These are phyloP conservation scores for Pleurotus tuoliensis DNA, from an alignment of 768 basidiomycete species.

Conservation along the genomic window DNA sequence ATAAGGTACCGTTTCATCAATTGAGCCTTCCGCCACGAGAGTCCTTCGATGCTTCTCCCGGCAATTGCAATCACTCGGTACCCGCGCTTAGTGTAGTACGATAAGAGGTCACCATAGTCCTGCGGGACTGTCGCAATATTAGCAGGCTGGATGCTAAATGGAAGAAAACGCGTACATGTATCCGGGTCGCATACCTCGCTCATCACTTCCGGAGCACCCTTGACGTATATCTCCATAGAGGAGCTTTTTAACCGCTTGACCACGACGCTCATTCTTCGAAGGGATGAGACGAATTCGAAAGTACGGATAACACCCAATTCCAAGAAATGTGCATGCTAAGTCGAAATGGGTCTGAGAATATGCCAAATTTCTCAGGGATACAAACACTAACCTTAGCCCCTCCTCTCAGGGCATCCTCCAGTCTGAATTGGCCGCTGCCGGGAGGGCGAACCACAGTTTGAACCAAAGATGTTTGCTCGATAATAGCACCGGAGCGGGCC, in stretches of 20 bases:
- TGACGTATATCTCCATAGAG: slow-evolving; percentile 98
- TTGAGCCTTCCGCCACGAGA: slow-evolving; percentile 97
- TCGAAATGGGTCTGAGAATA: not conserved
- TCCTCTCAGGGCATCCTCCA: slow-evolving; percentile 92
- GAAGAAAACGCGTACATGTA: slow-evolving; percentile 61
- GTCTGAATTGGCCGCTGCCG: slow-evolving; percentile 82
- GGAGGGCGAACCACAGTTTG: slow-evolving; percentile 96
- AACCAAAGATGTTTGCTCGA: slow-evolving; percentile 83
- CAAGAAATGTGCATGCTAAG: slow-evolving; percentile 91
- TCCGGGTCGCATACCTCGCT: slow-evolving; percentile 86
- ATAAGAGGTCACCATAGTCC: slow-evolving; percentile 93
- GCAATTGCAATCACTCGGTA: slow-evolving; percentile 98
- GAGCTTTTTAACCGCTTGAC: slow-evolving; percentile 91
- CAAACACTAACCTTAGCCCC: slow-evolving; percentile 59
- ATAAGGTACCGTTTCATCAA: slow-evolving; percentile 80
- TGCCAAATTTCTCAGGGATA: not conserved
- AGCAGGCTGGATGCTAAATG: slow-evolving; percentile 1
- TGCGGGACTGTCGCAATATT: slow-evolving; percentile 65
- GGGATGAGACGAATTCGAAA: slow-evolving; percentile 92
- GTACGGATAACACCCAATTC: slow-evolving; percentile 95
- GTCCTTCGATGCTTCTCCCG: slow-evolving; percentile 88
- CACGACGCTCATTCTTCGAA: slow-evolving; percentile 96
- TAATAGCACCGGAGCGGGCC: slow-evolving; percentile 49
- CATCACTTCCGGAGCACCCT: slow-evolving; percentile 99
- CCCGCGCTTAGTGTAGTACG: slow-evolving; percentile 95